A percentile compares a stretch with the other conserved stretches of the same genome.
phyloP scores from a whole-genome alignment of 768 basidiomycete species.

The Mycena leptocephala region DNA sequence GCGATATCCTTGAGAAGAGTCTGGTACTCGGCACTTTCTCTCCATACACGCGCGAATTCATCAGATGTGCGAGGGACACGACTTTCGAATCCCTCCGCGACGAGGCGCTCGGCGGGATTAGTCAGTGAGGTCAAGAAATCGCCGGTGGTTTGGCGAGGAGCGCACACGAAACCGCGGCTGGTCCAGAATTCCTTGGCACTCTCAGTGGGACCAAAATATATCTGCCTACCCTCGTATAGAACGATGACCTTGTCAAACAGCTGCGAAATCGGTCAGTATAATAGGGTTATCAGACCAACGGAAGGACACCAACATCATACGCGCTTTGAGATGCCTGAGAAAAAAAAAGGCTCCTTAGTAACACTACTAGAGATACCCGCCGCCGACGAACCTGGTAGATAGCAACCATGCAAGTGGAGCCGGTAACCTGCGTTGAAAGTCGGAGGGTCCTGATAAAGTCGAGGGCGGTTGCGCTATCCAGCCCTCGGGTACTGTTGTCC shows the following conservation, averaged over 20 bases:
- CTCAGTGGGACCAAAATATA: slow-evolving; percentile 61
- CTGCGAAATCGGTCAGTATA: no score
- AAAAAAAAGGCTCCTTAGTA: background rate
- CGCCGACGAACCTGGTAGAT: slow-evolving; percentile 63
- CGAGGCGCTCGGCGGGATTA: slow-evolving; percentile 54
- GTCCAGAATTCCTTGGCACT: slow-evolving; percentile 62
- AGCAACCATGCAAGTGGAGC: slow-evolving; percentile 59
- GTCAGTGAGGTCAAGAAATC: slow-evolving; percentile 65
- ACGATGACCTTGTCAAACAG: slow-evolving; percentile 65
- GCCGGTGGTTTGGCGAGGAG: slow-evolving; percentile 62
- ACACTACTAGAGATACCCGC: no score
- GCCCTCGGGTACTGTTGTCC: slow-evolving; percentile 59
- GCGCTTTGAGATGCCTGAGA: slow-evolving; percentile 52
- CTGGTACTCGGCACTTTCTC: slow-evolving; percentile 52
- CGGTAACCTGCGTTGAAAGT: slow-evolving; percentile 57
- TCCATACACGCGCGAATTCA: slow-evolving; percentile 60
- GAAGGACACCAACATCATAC: no score
- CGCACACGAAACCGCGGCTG: slow-evolving; percentile 62
- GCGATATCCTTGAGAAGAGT: slow-evolving; percentile 46
- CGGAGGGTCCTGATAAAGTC: slow-evolving; percentile 65
- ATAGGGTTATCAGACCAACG: no score
- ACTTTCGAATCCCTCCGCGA: slow-evolving; percentile 52
- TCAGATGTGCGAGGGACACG: slow-evolving; percentile 58
- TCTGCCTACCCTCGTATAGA: slow-evolving; percentile 63
- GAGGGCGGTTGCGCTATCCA: slow-evolving; percentile 53